Evolutionary conservation across 208 protist species (phyloP), one percentile per base, ranked within the genome.

Genomic region (Phytomonas francai): DNA sequence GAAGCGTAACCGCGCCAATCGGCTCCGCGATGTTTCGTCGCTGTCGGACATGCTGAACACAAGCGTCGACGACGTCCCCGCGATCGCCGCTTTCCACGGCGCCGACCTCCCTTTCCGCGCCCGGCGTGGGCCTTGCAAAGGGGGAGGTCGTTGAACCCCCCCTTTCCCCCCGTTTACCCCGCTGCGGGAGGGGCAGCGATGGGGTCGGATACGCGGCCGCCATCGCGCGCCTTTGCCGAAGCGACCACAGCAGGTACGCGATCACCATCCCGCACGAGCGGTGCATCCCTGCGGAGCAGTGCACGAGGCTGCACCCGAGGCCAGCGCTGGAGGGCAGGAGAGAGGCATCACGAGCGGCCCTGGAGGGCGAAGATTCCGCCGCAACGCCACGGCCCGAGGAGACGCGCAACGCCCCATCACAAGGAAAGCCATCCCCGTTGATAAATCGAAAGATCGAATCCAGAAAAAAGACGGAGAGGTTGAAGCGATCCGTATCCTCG

Each of bases 201-300:
- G 9, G 73, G 27, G 64, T 68, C 70, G 34, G 39, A 33, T 54
- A 54, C 34, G 42, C 51, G 51, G n/a, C n/a, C 25, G 9, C 29
- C 19, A 3, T 32, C 60, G 11, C 60, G 9, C 63, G 59, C 3
- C 68, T 14, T 61, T 60, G 7, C 30, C 22, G 61, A 2, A 81
- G 65, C 58, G 89, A 69, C 83, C 81, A 92, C n/a, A 93, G 63
- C 36, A 93, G 39, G 65, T 83, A 90, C 0, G 83, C 84, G 4
- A 88, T 72, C 14, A 81, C 71, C 28, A 93, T 79, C 16, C 80
- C 84, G 65, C 79, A 85, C 0, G 85, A 91, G n/a, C 88, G 84
- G 58, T 93, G 88, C 84, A 90, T 93, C 30, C 88, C 88, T n/a
- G 88, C 88, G 31, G 79, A 88, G 74, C 88, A 93, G 73, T 93